A percentile compares a stretch with the other conserved stretches of the same genome.
Conservation (phyloP, 75 land plant genomes). For the Picea glauca region DNA sequence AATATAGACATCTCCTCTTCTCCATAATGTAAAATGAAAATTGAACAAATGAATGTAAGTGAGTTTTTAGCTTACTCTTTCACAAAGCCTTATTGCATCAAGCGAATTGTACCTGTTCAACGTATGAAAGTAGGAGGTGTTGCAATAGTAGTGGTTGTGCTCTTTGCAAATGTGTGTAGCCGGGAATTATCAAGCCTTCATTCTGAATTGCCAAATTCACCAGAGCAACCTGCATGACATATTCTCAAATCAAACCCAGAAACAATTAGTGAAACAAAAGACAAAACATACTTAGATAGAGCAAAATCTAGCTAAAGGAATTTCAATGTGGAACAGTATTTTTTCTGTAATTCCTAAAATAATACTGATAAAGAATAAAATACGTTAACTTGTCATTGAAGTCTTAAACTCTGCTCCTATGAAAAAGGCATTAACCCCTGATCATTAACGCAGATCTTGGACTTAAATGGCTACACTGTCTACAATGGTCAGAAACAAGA, state of each 20-base stretch:
- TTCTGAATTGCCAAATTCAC: constrained; percentile 65
- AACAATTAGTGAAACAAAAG: neutral
- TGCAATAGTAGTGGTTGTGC: constrained; percentile 92
- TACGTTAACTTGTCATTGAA: neutral
- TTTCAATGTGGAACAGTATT: neutral
- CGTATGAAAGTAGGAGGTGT: constrained; percentile 90
- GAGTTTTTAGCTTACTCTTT: neutral
- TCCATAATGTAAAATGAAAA: no score
- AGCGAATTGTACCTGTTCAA: constrained; percentile 68
- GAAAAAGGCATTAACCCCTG: neutral
- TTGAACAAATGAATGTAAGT: neutral
- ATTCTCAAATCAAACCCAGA: neutral
- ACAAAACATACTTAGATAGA: neutral
- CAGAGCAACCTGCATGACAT: constrained; percentile 56
- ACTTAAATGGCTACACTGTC: neutral
- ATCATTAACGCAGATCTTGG: neutral
- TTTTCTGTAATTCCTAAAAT: neutral
- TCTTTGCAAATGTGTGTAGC: constrained; percentile 94
- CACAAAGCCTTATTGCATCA: no score
- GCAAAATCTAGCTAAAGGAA: neutral
- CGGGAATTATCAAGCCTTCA: constrained; percentile 86
- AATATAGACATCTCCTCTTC: no score
- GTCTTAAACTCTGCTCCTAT: neutral
- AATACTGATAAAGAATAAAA: neutral
- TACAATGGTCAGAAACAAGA: neutral